phyloP scores from a whole-genome alignment of 371 early-diverging fungal genomes.

The Mortierella sp. region DNA sequence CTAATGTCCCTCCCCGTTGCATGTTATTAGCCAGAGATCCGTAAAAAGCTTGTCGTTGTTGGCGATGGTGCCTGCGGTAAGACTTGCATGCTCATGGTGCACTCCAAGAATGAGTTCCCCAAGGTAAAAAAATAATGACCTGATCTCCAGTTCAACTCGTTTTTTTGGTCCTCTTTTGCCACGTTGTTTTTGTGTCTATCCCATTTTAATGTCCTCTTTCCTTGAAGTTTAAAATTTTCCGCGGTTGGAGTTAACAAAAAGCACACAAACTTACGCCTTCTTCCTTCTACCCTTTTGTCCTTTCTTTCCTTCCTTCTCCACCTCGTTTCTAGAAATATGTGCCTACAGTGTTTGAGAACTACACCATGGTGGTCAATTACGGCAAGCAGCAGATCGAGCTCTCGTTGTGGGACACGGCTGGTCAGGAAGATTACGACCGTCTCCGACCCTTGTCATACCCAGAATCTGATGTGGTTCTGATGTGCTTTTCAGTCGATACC shows the following conservation, averaged over 20 bases:
- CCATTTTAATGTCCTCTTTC: too few species aligned
- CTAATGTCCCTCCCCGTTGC: background rate
- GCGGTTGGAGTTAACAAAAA: background rate
- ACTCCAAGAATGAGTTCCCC: slow-evolving; percentile 60
- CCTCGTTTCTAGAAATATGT: slow-evolving; percentile 65
- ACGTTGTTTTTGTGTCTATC: background rate
- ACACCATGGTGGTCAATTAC: slow-evolving; percentile 63
- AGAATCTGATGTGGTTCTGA: slow-evolving; percentile 90
- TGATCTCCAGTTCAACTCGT: too few species aligned
- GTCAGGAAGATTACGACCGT: slow-evolving; percentile 91
- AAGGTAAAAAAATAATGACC: slow-evolving; percentile 49
- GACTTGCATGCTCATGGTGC: slow-evolving; percentile 63
- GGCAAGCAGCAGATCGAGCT: slow-evolving; percentile 69
- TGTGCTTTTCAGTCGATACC: slow-evolving; percentile 86
- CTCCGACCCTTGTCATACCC: slow-evolving; percentile 92
- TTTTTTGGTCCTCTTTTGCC: background rate
- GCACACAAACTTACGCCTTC: background rate
- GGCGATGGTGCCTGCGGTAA: slow-evolving; percentile 89
- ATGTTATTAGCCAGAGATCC: slow-evolving; percentile 51
- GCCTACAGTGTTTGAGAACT: slow-evolving; percentile 83
- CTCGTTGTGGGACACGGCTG: slow-evolving; percentile 82
- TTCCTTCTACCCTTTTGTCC: background rate
- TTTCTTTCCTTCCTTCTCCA: slow-evolving; percentile 24
- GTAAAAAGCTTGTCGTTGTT: slow-evolving; percentile 80
- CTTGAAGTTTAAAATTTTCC: background rate